Percentiles rank a stretch among this genome's conserved stretches.
Conservation (phyloP, 306 rosid species). For the Pyrus pyrifolia region DNA sequence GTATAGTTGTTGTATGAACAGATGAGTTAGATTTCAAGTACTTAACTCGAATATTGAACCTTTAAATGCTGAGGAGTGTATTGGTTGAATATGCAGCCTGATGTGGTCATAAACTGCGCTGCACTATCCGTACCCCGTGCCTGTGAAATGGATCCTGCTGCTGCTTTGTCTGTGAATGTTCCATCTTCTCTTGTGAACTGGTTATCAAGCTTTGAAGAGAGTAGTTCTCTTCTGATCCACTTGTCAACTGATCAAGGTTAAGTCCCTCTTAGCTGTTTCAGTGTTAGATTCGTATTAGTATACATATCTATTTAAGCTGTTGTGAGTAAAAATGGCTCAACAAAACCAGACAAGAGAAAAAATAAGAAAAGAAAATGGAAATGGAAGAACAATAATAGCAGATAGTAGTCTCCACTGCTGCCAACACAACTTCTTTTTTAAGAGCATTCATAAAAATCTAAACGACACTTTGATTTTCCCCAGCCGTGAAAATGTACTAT, state of each 20-base stretch:
- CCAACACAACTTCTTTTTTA: background rate
- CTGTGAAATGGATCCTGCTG: conserved; percentile 69
- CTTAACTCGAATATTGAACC: background rate
- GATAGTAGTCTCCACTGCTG: background rate
- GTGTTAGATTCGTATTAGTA: background rate
- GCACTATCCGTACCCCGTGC: conserved; percentile 84
- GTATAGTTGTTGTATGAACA: background rate
- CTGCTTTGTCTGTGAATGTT: conserved; percentile 71
- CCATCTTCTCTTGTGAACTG: conserved; percentile 75
- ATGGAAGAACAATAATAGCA: background rate
- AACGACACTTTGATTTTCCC: background rate
- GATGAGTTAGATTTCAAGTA: background rate
- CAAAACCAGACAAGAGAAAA: background rate
- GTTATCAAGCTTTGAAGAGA: conserved; percentile 51
- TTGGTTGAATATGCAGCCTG: conserved; percentile 57
- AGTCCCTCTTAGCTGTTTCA: background rate
- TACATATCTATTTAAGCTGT: background rate
- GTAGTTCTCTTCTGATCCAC: conserved; percentile 56
- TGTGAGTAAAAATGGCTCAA: background rate
- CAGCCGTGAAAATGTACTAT: background rate
- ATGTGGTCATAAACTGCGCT: conserved; percentile 81
- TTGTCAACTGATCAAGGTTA: conserved; percentile 93
- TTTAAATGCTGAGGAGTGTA: conserved; percentile 21
- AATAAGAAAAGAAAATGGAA: background rate
- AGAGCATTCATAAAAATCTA: background rate